Evolutionary conservation across 129 eudicot species (phyloP).

Genomic region (Ambrosia artemisiifolia): DNA sequence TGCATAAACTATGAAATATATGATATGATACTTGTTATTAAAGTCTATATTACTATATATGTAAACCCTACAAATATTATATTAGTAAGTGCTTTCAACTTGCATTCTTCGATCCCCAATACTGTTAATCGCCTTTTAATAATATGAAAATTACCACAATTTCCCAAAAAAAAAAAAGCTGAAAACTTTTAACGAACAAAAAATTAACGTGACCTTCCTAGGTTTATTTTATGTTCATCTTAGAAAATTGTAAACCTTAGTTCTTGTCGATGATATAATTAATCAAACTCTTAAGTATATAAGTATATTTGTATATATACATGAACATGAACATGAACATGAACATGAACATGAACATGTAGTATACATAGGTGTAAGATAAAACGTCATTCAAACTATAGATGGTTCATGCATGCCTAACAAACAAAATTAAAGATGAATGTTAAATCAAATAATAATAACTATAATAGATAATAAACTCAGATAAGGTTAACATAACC

Average conservation of each 20-base stretch:
- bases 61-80: slow-evolving; percentile 5
- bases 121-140: not conserved
- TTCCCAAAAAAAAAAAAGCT: not conserved
- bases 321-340: too few relatives aligned
- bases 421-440: too few relatives aligned
- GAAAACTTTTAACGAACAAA: not conserved
- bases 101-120: not conserved
- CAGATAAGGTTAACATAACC: not conserved
- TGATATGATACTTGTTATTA: too few relatives aligned
- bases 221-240: not conserved
- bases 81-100: not conserved
- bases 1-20: too few relatives aligned
- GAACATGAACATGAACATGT: too few relatives aligned
- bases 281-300: not conserved
- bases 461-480: too few relatives aligned
- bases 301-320: too few relatives aligned
- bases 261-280: not conserved
- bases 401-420: too few relatives aligned
- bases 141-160: not conserved
- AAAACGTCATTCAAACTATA: too few relatives aligned
- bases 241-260: not conserved
- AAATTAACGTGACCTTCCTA: not conserved
- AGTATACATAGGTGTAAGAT: too few relatives aligned
- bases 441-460: too few relatives aligned
- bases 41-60: not conserved